phyloP scores from a whole-genome alignment of 345 rosid species.

The Heritiera fomes region DNA sequence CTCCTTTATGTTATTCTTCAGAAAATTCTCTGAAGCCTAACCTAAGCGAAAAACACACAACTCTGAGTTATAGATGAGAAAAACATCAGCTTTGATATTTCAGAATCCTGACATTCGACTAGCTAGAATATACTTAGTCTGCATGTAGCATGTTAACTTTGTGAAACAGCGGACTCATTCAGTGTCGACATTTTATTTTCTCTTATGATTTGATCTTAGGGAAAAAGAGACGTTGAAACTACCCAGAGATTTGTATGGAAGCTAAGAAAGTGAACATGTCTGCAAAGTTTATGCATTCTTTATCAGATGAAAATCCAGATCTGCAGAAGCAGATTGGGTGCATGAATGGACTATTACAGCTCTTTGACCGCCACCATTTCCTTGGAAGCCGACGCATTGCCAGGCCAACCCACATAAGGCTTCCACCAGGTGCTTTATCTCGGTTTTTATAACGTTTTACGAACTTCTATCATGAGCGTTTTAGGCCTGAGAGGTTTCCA shows the following conservation, averaged over 20 bases:
- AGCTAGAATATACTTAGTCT: not conserved
- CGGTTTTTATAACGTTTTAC: too few relatives aligned
- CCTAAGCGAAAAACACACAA: slow-evolving; percentile 1
- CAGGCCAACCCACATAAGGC: slow-evolving; percentile 41
- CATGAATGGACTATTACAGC: slow-evolving; percentile 81
- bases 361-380: slow-evolving; percentile 70
- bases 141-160: slow-evolving; percentile 12
- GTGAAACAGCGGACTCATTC: not conserved
- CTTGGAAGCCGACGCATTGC: slow-evolving; percentile 47
- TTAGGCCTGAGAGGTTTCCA: too few relatives aligned
- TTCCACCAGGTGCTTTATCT: slow-evolving; percentile 52
- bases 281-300: slow-evolving; percentile 53
- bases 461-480: too few relatives aligned
- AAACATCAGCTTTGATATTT: not conserved
- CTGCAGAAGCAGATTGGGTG: slow-evolving; percentile 83
- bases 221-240: not conserved
- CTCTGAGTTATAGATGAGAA: too few relatives aligned
- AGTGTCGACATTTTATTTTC: not conserved
- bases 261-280: slow-evolving; percentile 50
- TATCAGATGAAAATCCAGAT: slow-evolving; percentile 74
- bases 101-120: not conserved
- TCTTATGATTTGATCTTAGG: not conserved
- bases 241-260: not conserved
- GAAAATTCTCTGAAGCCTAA: slow-evolving; percentile 20
- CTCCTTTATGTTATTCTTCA: not conserved